Base-by-base conservation (phyloP, 1,139 yeast species). In the Kurtzmaniella natalensis region DNA sequence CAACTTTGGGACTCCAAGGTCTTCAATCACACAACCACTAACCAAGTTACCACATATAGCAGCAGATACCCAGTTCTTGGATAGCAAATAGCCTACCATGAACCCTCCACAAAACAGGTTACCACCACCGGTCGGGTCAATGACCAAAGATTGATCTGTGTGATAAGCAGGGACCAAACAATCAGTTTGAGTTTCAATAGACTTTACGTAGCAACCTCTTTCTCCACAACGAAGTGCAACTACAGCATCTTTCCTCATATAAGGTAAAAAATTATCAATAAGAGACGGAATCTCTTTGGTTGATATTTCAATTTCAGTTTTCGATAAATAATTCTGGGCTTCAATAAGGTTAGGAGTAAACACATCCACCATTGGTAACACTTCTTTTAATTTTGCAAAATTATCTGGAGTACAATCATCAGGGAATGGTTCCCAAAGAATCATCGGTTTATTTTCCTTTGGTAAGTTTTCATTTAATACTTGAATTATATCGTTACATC, bases 101-200 rank as follows among this genome's bases (percentile, higher is more conserved):
- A 85, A 77, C 0, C 82, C 95, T 1, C 96, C 96, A 38, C 92
- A 76, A 54, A 82, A 88, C 0, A 94, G 70, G 52, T 89, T 89
- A 0, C 97, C 97, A 3, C 95, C 96, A 0, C 97, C 97, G 0
- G 96, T 89, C 0, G 95, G 95, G 53, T 89, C 97, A 2, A 78
- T 60, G 1, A 88, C 92, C 23, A 59, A 56, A 3, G 47, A 43
- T 39, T 64, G 72, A 38, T 55, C 63, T 30, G 55, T 57, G 50
- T 86, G 95, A 51, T 81, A 89, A 0, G 96, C 88, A 0, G 94
- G 92, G 20, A 78, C 69, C 74, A 78, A 67, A 9, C 47, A 39
- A 5, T 49, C 36, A 30, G 4, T 27, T 5, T 32, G 24, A 5
- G 35, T 38, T 15, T 36, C 28, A 1, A 34, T 23, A 3, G 56